These are phyloP conservation scores for Chrysanthemum lavandulifolium DNA, from an alignment of 129 eudicot genomes.

Conservation along the genomic window DNA sequence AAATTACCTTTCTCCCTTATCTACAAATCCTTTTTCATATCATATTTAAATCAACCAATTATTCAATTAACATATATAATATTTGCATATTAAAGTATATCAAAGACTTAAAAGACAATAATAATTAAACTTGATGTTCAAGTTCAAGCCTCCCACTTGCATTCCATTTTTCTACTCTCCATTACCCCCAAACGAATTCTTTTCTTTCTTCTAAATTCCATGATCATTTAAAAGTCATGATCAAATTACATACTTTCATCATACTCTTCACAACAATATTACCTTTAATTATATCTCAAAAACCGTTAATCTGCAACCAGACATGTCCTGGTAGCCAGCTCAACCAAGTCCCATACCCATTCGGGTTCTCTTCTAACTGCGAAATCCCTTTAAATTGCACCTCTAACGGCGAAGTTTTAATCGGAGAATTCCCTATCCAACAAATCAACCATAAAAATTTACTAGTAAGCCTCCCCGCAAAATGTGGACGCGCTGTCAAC, in stretches of 20 bases:
- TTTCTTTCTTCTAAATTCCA: background rate
- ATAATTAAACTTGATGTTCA: constrained; percentile 6
- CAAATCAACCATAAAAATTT: constrained; percentile 30
- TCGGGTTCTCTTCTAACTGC: constrained; percentile 68
- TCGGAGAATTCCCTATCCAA: constrained; percentile 40
- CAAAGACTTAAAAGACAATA: background rate
- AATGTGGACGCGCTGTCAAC: constrained; percentile 48
- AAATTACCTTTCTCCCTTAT: too few species aligned
- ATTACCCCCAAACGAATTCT: background rate
- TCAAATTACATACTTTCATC: constrained; percentile 7
- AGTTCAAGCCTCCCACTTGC: constrained; percentile 19
- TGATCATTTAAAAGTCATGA: constrained; percentile 17
- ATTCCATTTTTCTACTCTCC: background rate
- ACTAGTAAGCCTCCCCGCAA: constrained; percentile 55
- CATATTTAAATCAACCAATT: too few species aligned
- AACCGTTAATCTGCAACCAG: constrained; percentile 29
- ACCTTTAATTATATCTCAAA: constrained; percentile 16
- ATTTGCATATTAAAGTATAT: background rate
- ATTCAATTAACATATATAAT: too few species aligned
- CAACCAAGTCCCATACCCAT: constrained; percentile 38
- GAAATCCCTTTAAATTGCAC: constrained; percentile 60
- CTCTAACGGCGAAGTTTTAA: constrained; percentile 33
- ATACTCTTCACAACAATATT: constrained; percentile 12
- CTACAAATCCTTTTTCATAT: too few species aligned
- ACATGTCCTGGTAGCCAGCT: constrained; percentile 38